phyloP scores from a whole-genome alignment of 371 early-diverging fungal genomes.

The Gilbertella persicaria region DNA sequence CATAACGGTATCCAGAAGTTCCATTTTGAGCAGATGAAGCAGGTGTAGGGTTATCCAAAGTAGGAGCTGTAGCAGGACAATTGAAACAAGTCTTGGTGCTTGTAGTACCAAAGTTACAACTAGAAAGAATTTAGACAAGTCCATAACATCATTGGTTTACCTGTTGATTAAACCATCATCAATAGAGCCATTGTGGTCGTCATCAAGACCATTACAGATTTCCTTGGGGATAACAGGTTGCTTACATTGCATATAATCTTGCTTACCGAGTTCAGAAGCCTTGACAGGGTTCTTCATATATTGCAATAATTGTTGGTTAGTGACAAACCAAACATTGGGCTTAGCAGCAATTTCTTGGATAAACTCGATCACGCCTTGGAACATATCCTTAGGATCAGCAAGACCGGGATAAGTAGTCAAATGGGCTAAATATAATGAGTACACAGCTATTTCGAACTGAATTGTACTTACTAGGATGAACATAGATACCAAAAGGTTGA shows the following conservation, averaged over 20 bases:
- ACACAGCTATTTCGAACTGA: neutral
- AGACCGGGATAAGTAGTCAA: conserved; percentile 44
- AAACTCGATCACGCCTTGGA: conserved; percentile 40
- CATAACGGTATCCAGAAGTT: conserved; percentile 46
- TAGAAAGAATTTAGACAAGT: too few relatives aligned
- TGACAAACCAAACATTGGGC: conserved; percentile 65
- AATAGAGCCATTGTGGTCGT: conserved; percentile 47
- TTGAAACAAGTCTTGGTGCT: conserved; percentile 68
- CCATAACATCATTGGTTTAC: conserved; percentile 16
- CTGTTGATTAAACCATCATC: conserved; percentile 48
- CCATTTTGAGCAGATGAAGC: conserved; percentile 46
- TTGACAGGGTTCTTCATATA: conserved; percentile 73
- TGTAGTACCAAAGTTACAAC: conserved; percentile 57
- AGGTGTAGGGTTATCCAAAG: conserved; percentile 57
- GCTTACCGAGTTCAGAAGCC: conserved; percentile 52
- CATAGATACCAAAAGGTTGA: conserved; percentile 71
- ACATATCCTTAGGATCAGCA: conserved; percentile 35
- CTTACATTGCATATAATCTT: conserved; percentile 59
- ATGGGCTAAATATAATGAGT: conserved; percentile 37
- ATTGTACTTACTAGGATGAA: conserved; percentile 51
- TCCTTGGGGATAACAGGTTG: conserved; percentile 58
- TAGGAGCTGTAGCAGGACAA: conserved; percentile 58
- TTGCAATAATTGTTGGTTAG: conserved; percentile 61
- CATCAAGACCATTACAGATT: conserved; percentile 76
- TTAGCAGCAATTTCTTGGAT: conserved; percentile 43